A percentile compares a stretch with the other conserved stretches of the same genome.
Evolutionary conservation across 306 rosid species (phyloP).

Genomic region (Gastrolobium villosum): DNA sequence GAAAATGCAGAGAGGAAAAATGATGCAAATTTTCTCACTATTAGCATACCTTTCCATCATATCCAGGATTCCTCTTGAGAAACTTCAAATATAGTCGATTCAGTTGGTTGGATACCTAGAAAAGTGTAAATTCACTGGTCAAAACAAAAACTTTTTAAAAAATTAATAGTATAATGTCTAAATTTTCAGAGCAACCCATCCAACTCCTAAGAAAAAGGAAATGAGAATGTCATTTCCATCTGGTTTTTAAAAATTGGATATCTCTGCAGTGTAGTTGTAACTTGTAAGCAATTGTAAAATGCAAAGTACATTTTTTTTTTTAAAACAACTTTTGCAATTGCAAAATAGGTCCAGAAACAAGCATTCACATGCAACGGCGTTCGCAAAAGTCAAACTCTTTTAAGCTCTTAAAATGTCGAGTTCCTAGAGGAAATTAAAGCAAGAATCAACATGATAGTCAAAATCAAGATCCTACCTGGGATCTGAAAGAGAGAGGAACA

Average conservation of each 20-base stretch:
- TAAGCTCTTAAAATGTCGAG: constrained; percentile 15
- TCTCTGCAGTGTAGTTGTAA: constrained; percentile 1
- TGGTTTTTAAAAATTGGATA: constrained; percentile 27
- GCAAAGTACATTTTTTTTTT: constrained; percentile 23
- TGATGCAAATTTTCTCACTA: constrained; percentile 29
- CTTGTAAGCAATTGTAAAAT: constrained; percentile 31
- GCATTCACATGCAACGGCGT: constrained; percentile 16
- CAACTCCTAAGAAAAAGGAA: constrained; percentile 14
- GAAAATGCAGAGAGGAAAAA: constrained; percentile 27
- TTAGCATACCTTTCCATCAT: constrained; percentile 84
- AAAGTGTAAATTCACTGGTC: constrained; percentile 42
- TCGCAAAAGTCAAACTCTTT: not conserved
- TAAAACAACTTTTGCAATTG: constrained; percentile 32
- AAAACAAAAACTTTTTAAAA: constrained; percentile 22
- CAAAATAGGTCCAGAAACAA: constrained; percentile 19
- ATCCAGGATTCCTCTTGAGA: constrained; percentile 91
- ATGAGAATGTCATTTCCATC: constrained; percentile 9
- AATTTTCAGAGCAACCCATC: constrained; percentile 32
- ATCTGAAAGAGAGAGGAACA: not conserved
- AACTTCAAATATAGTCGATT: constrained; percentile 87
- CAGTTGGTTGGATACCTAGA: constrained; percentile 92
- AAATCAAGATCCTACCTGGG: not conserved
- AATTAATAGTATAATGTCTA: constrained; percentile 21
- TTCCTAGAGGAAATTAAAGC: constrained; percentile 33
- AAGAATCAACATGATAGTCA: not conserved